Evolutionary conservation across 2,329 filamentous ascomycete species (phyloP), one percentile per base, ranked within the genome.

Genomic region (Colletotrichum karsti): DNA sequence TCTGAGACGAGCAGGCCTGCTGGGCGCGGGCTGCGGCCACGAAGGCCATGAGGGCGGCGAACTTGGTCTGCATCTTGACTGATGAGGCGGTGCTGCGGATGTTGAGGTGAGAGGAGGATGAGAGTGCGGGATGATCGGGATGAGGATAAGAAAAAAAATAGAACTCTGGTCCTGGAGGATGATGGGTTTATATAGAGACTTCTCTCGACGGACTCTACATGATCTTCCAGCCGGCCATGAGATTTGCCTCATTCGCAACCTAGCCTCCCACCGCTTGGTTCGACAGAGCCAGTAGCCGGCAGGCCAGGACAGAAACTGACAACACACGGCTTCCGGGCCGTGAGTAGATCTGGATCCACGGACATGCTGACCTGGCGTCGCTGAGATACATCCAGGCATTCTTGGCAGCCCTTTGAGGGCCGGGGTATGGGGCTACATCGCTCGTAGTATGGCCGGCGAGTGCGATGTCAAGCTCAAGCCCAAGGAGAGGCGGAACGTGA

Each of bases 11-110:
- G 75, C 87, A 88, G 61, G 79, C 84, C 73, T 85, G 80, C 75
- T 90, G 88, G 67, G 84, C 85, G 58, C 77, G 73, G 68, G 79
- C 82, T 39, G 78, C 74, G 53, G 81, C 80, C 72, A 85, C 74
- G 66, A 86, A 76, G 69, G 81, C 79, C 65, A 78, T 72, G 71
- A 83, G 74, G 64, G 75, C 70, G 61, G 74, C 74, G 63, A 78
- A 65, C 37, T 73, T 71, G 56, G 73, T 74, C 71, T 77, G 72
- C 76, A 78, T 78, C 39, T 18, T 58, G 53, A 41, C 35, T 3
- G 60, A 53, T 60, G 54, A 72, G 69, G 63, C 63, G 39, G 33
- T 46, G 53, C 0, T 59, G 65, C 22, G 42, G 26, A 33, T 48
- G 42, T 28, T 51, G 63, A 57, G 13, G n/a, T 35, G 55, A 51